A percentile compares a stretch with the other conserved stretches of the same genome.
phyloP scores from a whole-genome alignment of 345 rosid species.

The Ailanthus altissimus region DNA sequence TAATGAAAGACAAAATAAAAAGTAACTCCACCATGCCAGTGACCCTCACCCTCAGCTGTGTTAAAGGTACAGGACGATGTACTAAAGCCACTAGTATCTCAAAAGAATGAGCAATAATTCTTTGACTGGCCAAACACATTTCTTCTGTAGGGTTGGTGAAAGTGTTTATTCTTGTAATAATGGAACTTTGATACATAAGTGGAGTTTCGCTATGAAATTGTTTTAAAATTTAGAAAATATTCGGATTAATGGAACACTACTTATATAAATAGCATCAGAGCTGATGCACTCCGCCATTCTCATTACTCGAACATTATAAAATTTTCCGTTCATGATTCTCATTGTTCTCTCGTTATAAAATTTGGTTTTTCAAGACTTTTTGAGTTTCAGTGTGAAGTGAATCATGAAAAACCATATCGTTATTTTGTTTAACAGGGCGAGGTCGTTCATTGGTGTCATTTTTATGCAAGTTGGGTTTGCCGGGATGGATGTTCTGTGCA shows the following conservation, averaged over 20 bases:
- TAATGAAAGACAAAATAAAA: neutral
- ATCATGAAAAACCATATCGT: slow-evolving; percentile 23
- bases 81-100: no score
- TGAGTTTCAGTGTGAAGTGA: neutral
- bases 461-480: slow-evolving; percentile 86
- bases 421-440: slow-evolving; percentile 37
- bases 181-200: slow-evolving; percentile 2
- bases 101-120: neutral
- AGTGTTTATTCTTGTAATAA: neutral
- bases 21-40: slow-evolving; percentile 14
- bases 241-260: neutral
- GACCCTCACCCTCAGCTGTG: neutral
- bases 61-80: neutral
- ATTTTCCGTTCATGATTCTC: no score
- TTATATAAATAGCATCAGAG: neutral
- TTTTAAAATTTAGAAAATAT: neutral
- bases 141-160: neutral
- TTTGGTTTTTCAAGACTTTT: neutral
- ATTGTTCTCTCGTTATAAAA: no score
- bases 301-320: neutral
- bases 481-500: slow-evolving; percentile 82
- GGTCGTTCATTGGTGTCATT: slow-evolving; percentile 63
- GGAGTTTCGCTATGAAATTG: slow-evolving; percentile 12
- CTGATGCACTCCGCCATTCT: neutral
- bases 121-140: neutral